phyloP scores from a whole-genome alignment of 257 asterid genomes.

The Scutellaria baicalensis region DNA sequence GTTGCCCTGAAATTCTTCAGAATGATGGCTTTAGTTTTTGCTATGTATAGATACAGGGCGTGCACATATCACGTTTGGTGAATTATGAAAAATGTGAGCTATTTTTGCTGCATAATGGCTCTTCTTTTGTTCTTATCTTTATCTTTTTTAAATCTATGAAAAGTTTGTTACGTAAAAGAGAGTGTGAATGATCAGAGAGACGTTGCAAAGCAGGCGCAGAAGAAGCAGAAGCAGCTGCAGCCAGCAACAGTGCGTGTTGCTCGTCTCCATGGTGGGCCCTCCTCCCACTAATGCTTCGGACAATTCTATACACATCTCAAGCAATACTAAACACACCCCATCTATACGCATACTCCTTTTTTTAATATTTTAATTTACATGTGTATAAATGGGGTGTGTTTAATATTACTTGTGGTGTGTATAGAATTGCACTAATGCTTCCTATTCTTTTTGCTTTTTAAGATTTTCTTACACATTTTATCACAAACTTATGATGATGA shows the following conservation, averaged over 20 bases:
- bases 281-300: too few relatives aligned
- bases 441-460: too few relatives aligned
- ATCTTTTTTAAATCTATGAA: not conserved
- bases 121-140: constrained; percentile 7
- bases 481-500: too few relatives aligned
- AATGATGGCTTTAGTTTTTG: not conserved
- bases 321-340: too few relatives aligned
- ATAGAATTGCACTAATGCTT: too few relatives aligned
- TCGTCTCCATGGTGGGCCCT: not conserved
- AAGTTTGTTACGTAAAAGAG: constrained; percentile 34
- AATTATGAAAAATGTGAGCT: constrained; percentile 18
- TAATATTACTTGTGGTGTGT: too few relatives aligned
- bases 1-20: constrained; percentile 11
- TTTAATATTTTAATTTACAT: too few relatives aligned
- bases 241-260: too few relatives aligned
- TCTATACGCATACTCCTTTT: too few relatives aligned
- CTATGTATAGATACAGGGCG: constrained; percentile 7
- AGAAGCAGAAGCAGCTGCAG: not conserved
- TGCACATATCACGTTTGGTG: not conserved
- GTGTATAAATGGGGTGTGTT: too few relatives aligned
- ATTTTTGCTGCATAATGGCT: constrained; percentile 14
- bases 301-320: too few relatives aligned
- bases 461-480: too few relatives aligned
- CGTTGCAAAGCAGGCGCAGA: constrained; percentile 27
- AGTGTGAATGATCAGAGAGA: constrained; percentile 20